Base-by-base conservation (phyloP, 2,329 filamentous ascomycete genomes). In the Ampelomyces quisqualis region DNA sequence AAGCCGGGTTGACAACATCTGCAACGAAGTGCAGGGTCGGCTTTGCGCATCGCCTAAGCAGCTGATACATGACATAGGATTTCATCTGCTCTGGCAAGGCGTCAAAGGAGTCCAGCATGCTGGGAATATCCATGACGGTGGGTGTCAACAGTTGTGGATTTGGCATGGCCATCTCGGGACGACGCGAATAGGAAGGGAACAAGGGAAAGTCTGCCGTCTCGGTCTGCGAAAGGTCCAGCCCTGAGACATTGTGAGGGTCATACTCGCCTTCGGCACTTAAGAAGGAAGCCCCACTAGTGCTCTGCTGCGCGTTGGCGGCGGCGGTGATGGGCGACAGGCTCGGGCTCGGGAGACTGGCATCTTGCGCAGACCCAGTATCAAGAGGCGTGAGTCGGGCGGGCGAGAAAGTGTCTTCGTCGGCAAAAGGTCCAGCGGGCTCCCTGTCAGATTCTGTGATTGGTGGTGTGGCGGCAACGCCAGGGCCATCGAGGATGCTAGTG, bases 1-100 rank as follows among this genome's bases (percentile, higher is more conserved):
- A 71, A 0, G 91, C 89, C 6, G 93, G 93, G 60, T 95, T 96
- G 51, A 98, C 90, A 10, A 90, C 84, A 53, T 90, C 84, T 23
- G 91, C 90, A 40, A 98, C 85, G 39, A 95, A 84, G 60, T 93
- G 89, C 4, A 98, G 76, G 0, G 90, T 95, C 28, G 89, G 85
- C 53, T 94, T 86, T 5, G 89, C 82, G 61, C 90, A 97, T 32
- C 93, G 80, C 41, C 88, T 85, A 18, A 98, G 78, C 40, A 98
- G 82, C 64, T 98, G 91, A 64, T 94, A 97, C 83, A 98, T 95
- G 71, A 98, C 85, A 63, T 95, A 95, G 0, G 86, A 87, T 70
- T 98, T 93, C 79, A 98, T 83, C 58, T 93, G 86, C 30, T 87
- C 82, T 2, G 91, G 90, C 77, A 98, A 86, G 5, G 86, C 80